Evolutionary conservation across 2,329 filamentous ascomycete species (phyloP), one percentile per base, ranked within the genome.

Genomic region (Xylaria sp.): DNA sequence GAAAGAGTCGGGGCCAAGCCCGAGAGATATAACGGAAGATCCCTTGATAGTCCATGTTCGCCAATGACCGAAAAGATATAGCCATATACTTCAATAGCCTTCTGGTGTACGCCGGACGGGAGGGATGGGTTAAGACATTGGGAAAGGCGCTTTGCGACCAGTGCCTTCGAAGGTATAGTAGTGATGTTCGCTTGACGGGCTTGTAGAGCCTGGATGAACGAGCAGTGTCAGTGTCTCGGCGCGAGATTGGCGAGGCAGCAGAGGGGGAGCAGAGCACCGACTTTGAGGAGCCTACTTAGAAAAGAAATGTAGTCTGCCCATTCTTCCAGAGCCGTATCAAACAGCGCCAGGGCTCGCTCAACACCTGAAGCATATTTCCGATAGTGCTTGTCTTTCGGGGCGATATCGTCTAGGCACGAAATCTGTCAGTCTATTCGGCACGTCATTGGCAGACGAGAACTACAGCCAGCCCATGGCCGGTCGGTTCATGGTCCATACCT

Each of bases 261-360:
- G 17, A 30, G 27, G 54, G 48, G 45, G 36, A 30, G 32, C 19
- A 30, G 57, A 42, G 19, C 45, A 59, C 79, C 74, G 79, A 94
- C 93, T 89, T 98, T 98, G 70, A 97, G 85, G 57, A 99, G 85
- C 70, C 93, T 90, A 78, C 93, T 97, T 64, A 99, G 83, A 79
- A 98, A 99, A 19, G 95, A 97, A 76, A 99, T 99, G 79, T 99
- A 99, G 82, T 99, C 96, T 57, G 97, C 96, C 96, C 96, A 99
- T 89, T 99, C 96, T 81, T 98, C 94, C 74, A 98, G 85, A 34
- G 93, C 90, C 17, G 93, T 94, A 78, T 99, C 96, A 83, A 98
- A 99, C 39, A 97, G 86, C 54, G 92, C 88, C 70, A 99, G 86
- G 39, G 94, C 92, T 79, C 94, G 89, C 77, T 98, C 95, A 72